Evolutionary conservation across 345 rosid genomes (phyloP).

Genomic region (Chamaenerion angustifolium): DNA sequence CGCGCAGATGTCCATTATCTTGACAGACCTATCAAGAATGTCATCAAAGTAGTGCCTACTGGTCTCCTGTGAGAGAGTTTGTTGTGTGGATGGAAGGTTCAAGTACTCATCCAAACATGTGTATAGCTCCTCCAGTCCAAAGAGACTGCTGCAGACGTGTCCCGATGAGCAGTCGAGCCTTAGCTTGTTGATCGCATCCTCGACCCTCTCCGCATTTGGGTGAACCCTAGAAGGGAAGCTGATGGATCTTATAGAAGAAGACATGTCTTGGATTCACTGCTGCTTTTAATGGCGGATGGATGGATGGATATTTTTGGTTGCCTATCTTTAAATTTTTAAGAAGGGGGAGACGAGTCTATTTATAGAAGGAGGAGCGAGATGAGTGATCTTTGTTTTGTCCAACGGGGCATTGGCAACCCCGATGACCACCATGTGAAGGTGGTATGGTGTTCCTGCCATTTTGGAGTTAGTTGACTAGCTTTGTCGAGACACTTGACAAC

Average conservation of each 20-base stretch:
- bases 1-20: slow-evolving; percentile 44
- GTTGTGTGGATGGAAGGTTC: slow-evolving; percentile 36
- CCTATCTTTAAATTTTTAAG: no score
- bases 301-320: no score
- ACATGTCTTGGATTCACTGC: no score
- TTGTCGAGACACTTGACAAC: no score
- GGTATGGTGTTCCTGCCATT: no score
- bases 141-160: slow-evolving; percentile 21
- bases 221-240: slow-evolving; percentile 70
- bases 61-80: slow-evolving; percentile 22
- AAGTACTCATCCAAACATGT: slow-evolving; percentile 34
- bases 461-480: no score
- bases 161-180: slow-evolving; percentile 12
- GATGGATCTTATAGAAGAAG: slow-evolving; percentile 48
- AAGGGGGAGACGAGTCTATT: no score
- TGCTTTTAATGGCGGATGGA: no score
- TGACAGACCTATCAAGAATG: slow-evolving; percentile 46
- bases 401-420: no score
- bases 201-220: slow-evolving; percentile 30
- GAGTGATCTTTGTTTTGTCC: no score
- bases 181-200: slow-evolving; percentile 43
- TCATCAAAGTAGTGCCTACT: slow-evolving; percentile 24
- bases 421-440: no score
- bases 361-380: no score
- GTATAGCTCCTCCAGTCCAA: slow-evolving; percentile 36